Percentiles rank a stretch among this genome's conserved stretches.
Evolutionary conservation across 345 rosid genomes (phyloP).

Genomic region (Psidium guajava): DNA sequence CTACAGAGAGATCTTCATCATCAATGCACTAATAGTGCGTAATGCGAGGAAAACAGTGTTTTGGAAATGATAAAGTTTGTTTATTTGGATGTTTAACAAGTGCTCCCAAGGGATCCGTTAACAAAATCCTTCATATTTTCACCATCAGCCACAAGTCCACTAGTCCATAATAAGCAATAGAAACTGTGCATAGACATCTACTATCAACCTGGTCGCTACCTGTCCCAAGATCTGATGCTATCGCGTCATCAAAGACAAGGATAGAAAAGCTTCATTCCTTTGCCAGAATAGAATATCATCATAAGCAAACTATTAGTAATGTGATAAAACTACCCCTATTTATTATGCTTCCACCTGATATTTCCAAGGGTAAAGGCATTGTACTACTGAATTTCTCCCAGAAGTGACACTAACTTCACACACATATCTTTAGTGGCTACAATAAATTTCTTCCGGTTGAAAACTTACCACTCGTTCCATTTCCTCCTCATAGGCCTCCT

Average conservation of each 20-base stretch:
- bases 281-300: neutral
- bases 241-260: neutral
- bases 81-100: neutral
- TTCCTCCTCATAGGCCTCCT: slow-evolving; percentile 90
- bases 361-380: neutral
- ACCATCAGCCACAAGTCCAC: neutral
- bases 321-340: neutral
- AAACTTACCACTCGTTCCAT: slow-evolving; percentile 83
- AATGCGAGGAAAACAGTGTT: neutral
- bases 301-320: neutral
- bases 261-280: neutral
- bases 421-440: neutral
- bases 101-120: neutral
- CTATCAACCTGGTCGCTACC: neutral
- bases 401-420: too few relatives aligned
- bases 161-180: neutral
- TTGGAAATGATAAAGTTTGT: neutral
- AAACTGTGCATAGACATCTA: neutral
- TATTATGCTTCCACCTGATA: neutral
- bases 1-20: neutral
- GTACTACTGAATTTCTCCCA: neutral
- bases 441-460: neutral
- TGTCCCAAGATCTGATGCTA: neutral
- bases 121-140: neutral
- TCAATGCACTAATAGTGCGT: neutral